These are phyloP conservation scores for Staphylotrichum longicolle DNA, from an alignment of 495 filamentous ascomycete genomes.

Conservation along the genomic window DNA sequence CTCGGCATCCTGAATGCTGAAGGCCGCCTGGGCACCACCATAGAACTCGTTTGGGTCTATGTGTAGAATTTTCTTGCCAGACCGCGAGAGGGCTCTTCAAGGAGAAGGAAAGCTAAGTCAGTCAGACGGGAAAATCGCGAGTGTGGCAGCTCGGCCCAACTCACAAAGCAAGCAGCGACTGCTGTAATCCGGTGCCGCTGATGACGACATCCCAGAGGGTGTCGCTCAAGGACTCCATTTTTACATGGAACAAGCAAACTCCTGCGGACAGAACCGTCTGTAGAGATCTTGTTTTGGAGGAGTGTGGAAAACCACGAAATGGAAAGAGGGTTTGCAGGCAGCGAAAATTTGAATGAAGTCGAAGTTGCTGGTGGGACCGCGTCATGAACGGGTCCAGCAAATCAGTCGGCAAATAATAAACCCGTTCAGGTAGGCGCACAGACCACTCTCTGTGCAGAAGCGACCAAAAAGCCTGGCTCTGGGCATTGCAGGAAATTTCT, in stretches of 20 bases:
- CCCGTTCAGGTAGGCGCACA: conserved; percentile 21
- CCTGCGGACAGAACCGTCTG: conserved; percentile 26
- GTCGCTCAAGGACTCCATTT: conserved; percentile 77
- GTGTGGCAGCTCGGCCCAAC: conserved; percentile 35
- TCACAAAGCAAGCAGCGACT: conserved; percentile 93
- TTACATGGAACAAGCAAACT: conserved; percentile 27
- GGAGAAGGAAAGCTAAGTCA: conserved; percentile 54
- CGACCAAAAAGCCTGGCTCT: conserved; percentile 6
- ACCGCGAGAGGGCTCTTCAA: conserved; percentile 85
- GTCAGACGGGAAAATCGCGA: conserved; percentile 52
- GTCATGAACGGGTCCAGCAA: neutral
- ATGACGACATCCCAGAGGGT: conserved; percentile 91
- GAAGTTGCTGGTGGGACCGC: conserved; percentile 15
- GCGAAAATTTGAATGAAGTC: conserved; percentile 39
- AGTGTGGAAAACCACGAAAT: conserved; percentile 28
- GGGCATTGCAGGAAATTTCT: conserved; percentile 19
- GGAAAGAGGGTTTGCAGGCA: conserved; percentile 23
- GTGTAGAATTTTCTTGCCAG: conserved; percentile 87
- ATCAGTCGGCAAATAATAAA: conserved; percentile 23
- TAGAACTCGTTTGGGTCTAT: conserved; percentile 86
- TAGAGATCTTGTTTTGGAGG: conserved; percentile 20
- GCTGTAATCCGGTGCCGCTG: conserved; percentile 80
- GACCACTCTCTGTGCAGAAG: neutral
- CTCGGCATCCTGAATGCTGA: conserved; percentile 79
- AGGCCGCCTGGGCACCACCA: conserved; percentile 79